Evolutionary conservation across 2,329 filamentous ascomycete genomes (phyloP).

Genomic region (Cytospora mali): DNA sequence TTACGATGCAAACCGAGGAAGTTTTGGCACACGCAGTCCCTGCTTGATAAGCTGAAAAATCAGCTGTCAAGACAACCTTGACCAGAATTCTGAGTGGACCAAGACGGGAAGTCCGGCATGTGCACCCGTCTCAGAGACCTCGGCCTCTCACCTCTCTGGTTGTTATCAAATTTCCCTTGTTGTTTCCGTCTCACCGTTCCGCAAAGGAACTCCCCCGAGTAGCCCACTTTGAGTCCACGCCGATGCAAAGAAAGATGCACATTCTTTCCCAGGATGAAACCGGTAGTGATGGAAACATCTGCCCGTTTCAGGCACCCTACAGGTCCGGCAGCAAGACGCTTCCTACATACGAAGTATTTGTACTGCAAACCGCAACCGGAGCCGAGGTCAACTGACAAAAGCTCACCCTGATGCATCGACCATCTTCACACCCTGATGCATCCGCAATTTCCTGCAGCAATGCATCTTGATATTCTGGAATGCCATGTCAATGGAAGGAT

Average conservation of each 20-base stretch:
- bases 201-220: background rate
- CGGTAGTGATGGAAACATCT: background rate
- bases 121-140: conserved; percentile 16
- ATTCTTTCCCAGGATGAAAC: background rate
- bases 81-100: conserved; percentile 18
- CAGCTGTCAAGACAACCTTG: conserved; percentile 15
- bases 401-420: too few relatives aligned
- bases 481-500: conserved; percentile 26
- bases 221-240: background rate
- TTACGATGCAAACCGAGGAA: background rate
- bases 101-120: conserved; percentile 25
- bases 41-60: conserved; percentile 20
- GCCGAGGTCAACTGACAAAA: conserved; percentile 17
- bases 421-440: conserved; percentile 21
- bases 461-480: conserved; percentile 20
- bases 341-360: too few relatives aligned
- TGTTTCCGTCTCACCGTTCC: conserved; percentile 7
- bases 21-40: conserved; percentile 3
- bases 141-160: conserved; percentile 9
- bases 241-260: background rate
- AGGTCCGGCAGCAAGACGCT: background rate
- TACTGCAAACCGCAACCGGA: conserved; percentile 14
- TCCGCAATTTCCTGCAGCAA: conserved; percentile 16
- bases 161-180: conserved; percentile 8
- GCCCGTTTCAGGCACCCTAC: background rate